Conservation (phyloP, 2,329 filamentous ascomycete genomes). For the Chalaropsis ovoidea region DNA sequence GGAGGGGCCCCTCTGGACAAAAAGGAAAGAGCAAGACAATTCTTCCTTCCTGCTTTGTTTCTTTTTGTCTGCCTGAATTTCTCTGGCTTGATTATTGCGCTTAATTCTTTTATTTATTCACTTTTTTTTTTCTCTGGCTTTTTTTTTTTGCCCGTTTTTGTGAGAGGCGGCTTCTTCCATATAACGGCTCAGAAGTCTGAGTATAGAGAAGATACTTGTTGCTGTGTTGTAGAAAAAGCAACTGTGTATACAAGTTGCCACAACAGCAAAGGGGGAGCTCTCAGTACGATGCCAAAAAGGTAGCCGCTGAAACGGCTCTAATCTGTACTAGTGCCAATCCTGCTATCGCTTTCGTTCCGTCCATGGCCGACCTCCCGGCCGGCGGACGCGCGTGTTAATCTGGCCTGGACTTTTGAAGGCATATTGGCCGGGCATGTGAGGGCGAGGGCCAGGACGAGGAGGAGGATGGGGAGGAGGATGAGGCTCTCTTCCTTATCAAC, state of each 20-base stretch:
- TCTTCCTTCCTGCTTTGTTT: background rate
- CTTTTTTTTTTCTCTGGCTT: background rate
- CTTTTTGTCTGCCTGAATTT: background rate
- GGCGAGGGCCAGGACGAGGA: too few species aligned
- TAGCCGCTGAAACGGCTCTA: background rate
- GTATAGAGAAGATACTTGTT: background rate
- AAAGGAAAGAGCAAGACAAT: background rate
- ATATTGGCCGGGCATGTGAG: too few species aligned
- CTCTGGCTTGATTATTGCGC: background rate
- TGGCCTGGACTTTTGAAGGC: too few species aligned
- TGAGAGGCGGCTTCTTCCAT: background rate
- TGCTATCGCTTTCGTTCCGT: background rate
- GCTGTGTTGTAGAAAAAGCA: too few species aligned
- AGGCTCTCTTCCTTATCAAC: too few species aligned
- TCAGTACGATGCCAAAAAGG: background rate
- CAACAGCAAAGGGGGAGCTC: background rate
- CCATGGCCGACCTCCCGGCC: background rate
- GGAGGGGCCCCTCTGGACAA: background rate
- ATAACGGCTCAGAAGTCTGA: background rate
- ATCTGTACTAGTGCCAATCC: background rate
- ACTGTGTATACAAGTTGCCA: background rate
- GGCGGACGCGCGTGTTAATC: background rate
- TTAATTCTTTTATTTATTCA: background rate
- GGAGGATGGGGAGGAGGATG: too few species aligned
- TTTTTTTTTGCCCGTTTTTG: too few species aligned